These are phyloP conservation scores for Erysimum cheiri DNA, from an alignment of 441 rosid genomes.

Conservation along the genomic window DNA sequence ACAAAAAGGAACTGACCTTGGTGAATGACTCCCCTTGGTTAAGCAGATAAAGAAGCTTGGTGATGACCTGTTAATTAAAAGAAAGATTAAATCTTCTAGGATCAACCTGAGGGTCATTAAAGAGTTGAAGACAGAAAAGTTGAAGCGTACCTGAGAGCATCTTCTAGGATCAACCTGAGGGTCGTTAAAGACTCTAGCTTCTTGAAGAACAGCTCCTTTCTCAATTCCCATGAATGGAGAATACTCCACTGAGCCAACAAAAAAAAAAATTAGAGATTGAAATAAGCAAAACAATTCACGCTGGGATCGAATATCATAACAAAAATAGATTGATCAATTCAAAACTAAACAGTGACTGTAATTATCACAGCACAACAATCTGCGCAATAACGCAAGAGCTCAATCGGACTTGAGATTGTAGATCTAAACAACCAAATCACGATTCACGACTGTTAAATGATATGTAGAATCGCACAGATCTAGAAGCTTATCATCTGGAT, in stretches of 20 bases:
- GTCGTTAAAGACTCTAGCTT: slow-evolving; percentile 95
- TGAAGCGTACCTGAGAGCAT: slow-evolving; percentile 89
- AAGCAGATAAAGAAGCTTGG: slow-evolving; percentile 92
- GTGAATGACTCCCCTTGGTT: slow-evolving; percentile 97
- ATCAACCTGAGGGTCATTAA: slow-evolving; percentile 98
- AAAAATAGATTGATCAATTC: slow-evolving; percentile 5
- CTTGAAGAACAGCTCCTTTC: slow-evolving; percentile 99
- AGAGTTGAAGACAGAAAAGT: slow-evolving; percentile 37
- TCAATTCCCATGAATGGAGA: slow-evolving; percentile 98
- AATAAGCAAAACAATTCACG: slow-evolving; percentile 14
- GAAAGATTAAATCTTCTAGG: slow-evolving; percentile 61
- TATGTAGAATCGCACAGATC: slow-evolving; percentile 51
- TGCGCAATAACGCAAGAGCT: not conserved
- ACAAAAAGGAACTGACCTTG: slow-evolving; percentile 58
- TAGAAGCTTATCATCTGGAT: slow-evolving; percentile 49
- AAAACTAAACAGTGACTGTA: slow-evolving; percentile 9
- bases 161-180: slow-evolving; percentile 97
- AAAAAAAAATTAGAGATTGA: slow-evolving; percentile 22
- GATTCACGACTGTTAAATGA: not conserved
- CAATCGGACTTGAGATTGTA: slow-evolving; percentile 1
- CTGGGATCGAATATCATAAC: slow-evolving; percentile 19
- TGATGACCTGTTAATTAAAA: slow-evolving; percentile 73
- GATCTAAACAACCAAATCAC: slow-evolving; percentile 38
- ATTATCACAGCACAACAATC: slow-evolving; percentile 10
- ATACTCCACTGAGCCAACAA: slow-evolving; percentile 69